phyloP scores from a whole-genome alignment of 2,329 filamentous ascomycete genomes.

The Fulvia fulva region DNA sequence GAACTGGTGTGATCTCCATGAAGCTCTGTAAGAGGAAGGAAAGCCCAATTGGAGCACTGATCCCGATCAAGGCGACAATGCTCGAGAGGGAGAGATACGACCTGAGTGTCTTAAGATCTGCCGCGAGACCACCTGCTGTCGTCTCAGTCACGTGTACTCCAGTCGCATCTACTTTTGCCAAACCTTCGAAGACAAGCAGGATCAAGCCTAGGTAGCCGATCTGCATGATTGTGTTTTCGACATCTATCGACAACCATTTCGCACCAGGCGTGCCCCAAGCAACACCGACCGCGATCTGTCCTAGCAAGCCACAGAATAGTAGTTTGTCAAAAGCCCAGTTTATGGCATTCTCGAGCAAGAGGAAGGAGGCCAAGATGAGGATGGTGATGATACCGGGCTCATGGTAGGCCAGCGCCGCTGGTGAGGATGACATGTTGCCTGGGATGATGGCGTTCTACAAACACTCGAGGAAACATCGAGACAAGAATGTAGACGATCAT shows the following conservation, averaged over 20 bases:
- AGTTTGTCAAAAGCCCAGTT: conserved; percentile 22
- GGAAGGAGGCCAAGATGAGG: conserved; percentile 58
- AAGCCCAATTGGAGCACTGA: conserved; percentile 59
- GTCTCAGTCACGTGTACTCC: conserved; percentile 1
- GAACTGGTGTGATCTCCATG: conserved; percentile 50
- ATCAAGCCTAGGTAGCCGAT: conserved; percentile 72
- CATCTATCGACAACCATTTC: conserved; percentile 52
- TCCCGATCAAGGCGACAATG: conserved; percentile 62
- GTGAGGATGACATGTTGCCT: conserved; percentile 1
- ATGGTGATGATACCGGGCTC: conserved; percentile 51
- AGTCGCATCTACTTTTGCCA: not conserved
- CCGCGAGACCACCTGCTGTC: conserved; percentile 54
- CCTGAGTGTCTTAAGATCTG: conserved; percentile 51
- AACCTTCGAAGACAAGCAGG: conserved; percentile 67
- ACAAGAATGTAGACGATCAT: not conserved
- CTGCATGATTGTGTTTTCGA: conserved; percentile 57
- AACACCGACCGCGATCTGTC: conserved; percentile 67
- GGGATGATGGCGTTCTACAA: not conserved
- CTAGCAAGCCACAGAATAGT: conserved; percentile 57
- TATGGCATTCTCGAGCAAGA: conserved; percentile 35
- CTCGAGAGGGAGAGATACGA: conserved; percentile 59
- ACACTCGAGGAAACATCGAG: not conserved
- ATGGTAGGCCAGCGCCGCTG: conserved; percentile 21
- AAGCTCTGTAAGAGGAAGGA: conserved; percentile 59
- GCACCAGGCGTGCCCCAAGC: conserved; percentile 65